Evolutionary conservation across 176 grass and related monocot species (phyloP), one percentile per base, ranked within the genome.

Genomic region (Pontederia crassipes): DNA sequence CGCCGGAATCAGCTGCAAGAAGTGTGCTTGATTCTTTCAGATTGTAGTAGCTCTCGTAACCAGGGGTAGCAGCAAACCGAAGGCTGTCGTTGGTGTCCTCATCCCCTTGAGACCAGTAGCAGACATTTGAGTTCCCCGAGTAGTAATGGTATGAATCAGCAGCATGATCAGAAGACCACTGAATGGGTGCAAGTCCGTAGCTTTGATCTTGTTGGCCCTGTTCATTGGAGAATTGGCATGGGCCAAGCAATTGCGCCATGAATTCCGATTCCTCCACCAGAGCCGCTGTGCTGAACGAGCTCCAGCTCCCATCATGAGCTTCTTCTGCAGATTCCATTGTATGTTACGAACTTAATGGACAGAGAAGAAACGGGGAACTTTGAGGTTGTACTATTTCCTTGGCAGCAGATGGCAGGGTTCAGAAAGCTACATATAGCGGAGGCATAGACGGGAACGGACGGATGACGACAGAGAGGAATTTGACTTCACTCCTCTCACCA

Each of bases 261-360:
- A 95, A 80, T 56, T 95, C 84, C 10, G 81, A 94, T 50, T 95
- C 84, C 65, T 92, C 83, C 18, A 62, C 75, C 28, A 77, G 32
- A 10, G 72, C 49, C 51, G 80, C 62, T 11, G 83, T 57, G 28
- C 77, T 67, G 61, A 56, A 83, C 28, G 77, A 57, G 51, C 65
- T 70, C 77, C 80, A 87, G 56, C 65, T 79, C 35, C 51, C 77
- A 64, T 89, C 79, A 1, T 78, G 77, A 29, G 76, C 59, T 63
- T 60, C 82, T 59, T 68, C 28, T 48, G 48, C 50, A 20, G 47
- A 57, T 45, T 68, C 76, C 46, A 80, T 48, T 9, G 64, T 74
- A 46, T 52, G 46, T 49, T 75, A 74, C 59, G 14, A 11, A 16
- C 51, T 54, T 16, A 16, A 16, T 15, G 51, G 12, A 14, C 11